A percentile compares a stretch with the other conserved stretches of the same genome.
Evolutionary conservation across 179 eudicot species (phyloP).

Genomic region (Silene vulgaris): DNA sequence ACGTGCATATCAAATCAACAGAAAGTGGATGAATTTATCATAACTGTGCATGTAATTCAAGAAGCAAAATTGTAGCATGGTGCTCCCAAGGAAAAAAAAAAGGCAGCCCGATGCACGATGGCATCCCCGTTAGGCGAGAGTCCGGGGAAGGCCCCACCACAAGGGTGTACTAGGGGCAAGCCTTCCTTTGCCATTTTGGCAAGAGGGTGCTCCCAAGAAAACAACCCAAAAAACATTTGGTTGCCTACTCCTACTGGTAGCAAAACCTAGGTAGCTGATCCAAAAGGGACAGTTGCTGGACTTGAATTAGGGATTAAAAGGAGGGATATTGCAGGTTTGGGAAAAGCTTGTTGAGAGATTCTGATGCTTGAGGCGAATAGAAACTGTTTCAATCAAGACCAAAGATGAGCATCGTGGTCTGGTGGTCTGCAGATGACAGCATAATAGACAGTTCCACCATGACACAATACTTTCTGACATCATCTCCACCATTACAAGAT

Average conservation of each 20-base stretch:
- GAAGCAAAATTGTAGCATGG: slow-evolving; percentile 1
- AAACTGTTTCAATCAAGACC: not conserved
- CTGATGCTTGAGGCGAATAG: not conserved
- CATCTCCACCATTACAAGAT: not conserved
- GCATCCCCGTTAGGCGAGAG: no score
- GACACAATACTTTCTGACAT: not conserved
- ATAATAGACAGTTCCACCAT: not conserved
- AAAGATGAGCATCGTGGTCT: not conserved
- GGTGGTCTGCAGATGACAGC: not conserved
- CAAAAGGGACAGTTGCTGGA: not conserved
- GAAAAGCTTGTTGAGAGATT: not conserved
- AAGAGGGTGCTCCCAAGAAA: no score
- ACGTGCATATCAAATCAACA: slow-evolving; percentile 2
- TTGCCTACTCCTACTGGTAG: not conserved
- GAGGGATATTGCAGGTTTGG: slow-evolving; percentile 1
- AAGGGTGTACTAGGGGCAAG: no score
- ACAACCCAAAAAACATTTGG: not conserved
- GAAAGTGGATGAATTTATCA: not conserved
- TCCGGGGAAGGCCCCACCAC: no score
- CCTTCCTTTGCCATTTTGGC: no score
- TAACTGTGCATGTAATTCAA: not conserved
- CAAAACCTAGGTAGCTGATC: slow-evolving; percentile 5
- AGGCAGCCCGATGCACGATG: no score
- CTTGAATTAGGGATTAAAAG: not conserved
- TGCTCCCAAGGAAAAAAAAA: not conserved